phyloP scores from a whole-genome alignment of 176 grass and related monocot genomes.

The Canna indica region DNA sequence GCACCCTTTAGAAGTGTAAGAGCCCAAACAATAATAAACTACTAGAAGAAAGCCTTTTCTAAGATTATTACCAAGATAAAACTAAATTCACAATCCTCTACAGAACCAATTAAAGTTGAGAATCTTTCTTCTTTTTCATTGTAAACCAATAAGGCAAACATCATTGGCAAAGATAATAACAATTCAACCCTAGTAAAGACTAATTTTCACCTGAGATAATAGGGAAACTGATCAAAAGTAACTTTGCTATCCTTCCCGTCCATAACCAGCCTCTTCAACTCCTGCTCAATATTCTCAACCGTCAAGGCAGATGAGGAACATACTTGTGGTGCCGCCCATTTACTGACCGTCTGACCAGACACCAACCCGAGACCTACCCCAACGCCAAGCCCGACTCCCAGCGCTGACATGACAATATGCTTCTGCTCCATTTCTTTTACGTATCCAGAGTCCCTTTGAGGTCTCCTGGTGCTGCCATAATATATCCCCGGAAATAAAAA shows the following conservation, averaged over 20 bases:
- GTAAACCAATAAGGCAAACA: too few species aligned
- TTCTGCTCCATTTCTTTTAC: slow-evolving; percentile 73
- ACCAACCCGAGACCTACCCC: slow-evolving; percentile 73
- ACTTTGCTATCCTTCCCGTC: slow-evolving; percentile 14
- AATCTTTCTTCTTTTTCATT: too few species aligned
- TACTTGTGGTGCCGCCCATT: not conserved
- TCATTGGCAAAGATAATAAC: not conserved
- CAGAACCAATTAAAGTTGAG: too few species aligned
- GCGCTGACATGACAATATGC: slow-evolving; percentile 82
- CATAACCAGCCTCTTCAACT: slow-evolving; percentile 13
- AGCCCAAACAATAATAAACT: too few species aligned
- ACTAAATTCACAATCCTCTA: too few species aligned
- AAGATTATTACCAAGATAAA: too few species aligned
- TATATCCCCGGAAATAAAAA: not conserved
- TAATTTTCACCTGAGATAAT: slow-evolving; percentile 14
- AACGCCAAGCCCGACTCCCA: slow-evolving; percentile 62
- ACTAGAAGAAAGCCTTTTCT: too few species aligned
- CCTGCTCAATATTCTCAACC: slow-evolving; percentile 13
- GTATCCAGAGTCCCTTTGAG: not conserved
- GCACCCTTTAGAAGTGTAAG: too few species aligned
- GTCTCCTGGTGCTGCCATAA: not conserved
- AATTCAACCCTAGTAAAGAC: not conserved
- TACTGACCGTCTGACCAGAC: slow-evolving; percentile 38
- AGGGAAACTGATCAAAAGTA: slow-evolving; percentile 17
- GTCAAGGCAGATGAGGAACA: not conserved